These are phyloP conservation scores for Bertia moriformis DNA, from an alignment of 2,329 filamentous ascomycete genomes.

Conservation along the genomic window DNA sequence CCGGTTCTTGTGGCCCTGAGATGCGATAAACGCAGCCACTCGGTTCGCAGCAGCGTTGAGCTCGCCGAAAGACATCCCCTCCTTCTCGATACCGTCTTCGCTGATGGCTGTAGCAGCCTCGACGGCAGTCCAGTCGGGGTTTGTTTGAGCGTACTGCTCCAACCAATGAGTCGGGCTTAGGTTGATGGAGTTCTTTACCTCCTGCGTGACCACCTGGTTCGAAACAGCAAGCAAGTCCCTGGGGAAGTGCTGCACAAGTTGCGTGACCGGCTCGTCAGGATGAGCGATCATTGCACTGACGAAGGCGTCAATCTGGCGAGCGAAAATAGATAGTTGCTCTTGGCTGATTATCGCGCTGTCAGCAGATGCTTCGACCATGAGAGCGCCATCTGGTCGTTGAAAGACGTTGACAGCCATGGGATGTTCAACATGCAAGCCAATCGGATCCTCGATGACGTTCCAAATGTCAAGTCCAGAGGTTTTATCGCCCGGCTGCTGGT, in stretches of 20 bases:
- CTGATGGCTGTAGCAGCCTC: slow-evolving; percentile 35
- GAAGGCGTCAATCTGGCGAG: slow-evolving; percentile 13
- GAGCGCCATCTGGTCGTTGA: slow-evolving; percentile 5
- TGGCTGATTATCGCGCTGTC: slow-evolving; percentile 10
- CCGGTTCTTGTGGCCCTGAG: slow-evolving; percentile 26
- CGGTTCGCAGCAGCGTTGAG: slow-evolving; percentile 38
- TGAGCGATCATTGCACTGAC: slow-evolving; percentile 11
- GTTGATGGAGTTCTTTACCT: slow-evolving; percentile 5
- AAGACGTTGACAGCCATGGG: slow-evolving; percentile 22
- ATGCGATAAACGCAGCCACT: slow-evolving; percentile 25
- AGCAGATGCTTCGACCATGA: slow-evolving; percentile 11
- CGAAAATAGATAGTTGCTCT: slow-evolving; percentile 13
- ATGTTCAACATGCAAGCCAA: slow-evolving; percentile 22
- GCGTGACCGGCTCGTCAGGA: slow-evolving; percentile 10
- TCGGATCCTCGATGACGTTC: slow-evolving; percentile 12
- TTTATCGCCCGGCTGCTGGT: slow-evolving; percentile 2
- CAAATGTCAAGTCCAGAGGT: slow-evolving; percentile 7
- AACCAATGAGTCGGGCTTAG: slow-evolving; percentile 9
- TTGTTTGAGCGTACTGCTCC: slow-evolving; percentile 26
- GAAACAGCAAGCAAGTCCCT: slow-evolving; percentile 9
- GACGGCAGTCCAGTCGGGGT: slow-evolving; percentile 36
- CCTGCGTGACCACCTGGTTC: background rate
- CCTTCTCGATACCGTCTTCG: slow-evolving; percentile 15
- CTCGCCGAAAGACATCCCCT: slow-evolving; percentile 42
- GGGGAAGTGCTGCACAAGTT: slow-evolving; percentile 10